Percentiles rank a stretch among this genome's conserved stretches.
Evolutionary conservation across 2,329 filamentous ascomycete species (phyloP).

Genomic region (Aquanectria penicillioides): DNA sequence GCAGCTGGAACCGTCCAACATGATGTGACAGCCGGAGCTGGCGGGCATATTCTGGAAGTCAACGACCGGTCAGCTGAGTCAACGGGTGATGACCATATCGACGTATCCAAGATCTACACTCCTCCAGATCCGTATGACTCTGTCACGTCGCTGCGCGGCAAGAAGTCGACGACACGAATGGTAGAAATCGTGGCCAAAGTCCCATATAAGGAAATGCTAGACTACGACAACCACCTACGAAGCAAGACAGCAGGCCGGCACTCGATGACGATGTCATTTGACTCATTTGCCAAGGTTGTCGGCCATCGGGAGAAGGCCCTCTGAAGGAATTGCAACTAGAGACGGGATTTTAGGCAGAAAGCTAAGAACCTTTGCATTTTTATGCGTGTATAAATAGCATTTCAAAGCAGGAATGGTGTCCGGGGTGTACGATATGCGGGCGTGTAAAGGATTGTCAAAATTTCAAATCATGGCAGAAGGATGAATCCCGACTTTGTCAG

Average conservation of each 20-base stretch:
- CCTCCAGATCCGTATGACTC: slow-evolving; percentile 84
- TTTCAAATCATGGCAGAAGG: too few species aligned
- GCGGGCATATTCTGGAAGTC: slow-evolving; percentile 79
- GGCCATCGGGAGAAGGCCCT: slow-evolving; percentile 63
- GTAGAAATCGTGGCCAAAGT: slow-evolving; percentile 84
- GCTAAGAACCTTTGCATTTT: neutral
- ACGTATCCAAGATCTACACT: slow-evolving; percentile 81
- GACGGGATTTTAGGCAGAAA: neutral
- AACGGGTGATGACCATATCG: slow-evolving; percentile 60
- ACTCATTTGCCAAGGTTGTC: slow-evolving; percentile 65
- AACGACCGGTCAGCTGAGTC: slow-evolving; percentile 60
- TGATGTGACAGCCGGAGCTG: slow-evolving; percentile 77
- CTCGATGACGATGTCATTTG: slow-evolving; percentile 67
- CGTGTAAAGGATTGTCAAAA: neutral
- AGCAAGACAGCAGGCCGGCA: slow-evolving; percentile 87
- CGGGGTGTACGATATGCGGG: neutral
- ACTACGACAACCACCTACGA: slow-evolving; percentile 88
- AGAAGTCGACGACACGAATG: slow-evolving; percentile 59
- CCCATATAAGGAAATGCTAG: slow-evolving; percentile 95
- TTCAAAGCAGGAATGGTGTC: too few species aligned
- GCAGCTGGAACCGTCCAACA: slow-evolving; percentile 85
- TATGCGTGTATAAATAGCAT: neutral
- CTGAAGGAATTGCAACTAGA: slow-evolving; percentile 28
- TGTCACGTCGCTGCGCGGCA: slow-evolving; percentile 64
- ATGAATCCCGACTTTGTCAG: too few species aligned